These are phyloP conservation scores for Oleoguttula mirabilis DNA, from an alignment of 495 filamentous ascomycete genomes.

Conservation along the genomic window DNA sequence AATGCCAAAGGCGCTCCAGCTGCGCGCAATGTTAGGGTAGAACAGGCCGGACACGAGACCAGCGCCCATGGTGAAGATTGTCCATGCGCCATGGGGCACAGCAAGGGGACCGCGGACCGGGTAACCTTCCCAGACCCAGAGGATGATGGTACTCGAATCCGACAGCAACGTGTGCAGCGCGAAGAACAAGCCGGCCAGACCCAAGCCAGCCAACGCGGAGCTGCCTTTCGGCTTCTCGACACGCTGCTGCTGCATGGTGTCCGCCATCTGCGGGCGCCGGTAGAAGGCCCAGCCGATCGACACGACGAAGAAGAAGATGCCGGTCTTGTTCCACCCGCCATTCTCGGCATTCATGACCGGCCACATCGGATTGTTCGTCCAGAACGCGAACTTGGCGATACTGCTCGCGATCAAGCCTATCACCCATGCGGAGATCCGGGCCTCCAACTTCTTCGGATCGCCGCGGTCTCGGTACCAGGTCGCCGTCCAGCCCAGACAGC, in stretches of 20 bases:
- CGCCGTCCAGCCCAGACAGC: constrained; percentile 71
- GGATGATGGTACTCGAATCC: constrained; percentile 97
- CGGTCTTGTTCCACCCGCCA: constrained; percentile 85
- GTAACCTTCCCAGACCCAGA: constrained; percentile 98
- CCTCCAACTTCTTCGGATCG: constrained; percentile 65
- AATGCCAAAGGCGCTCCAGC: constrained; percentile 70
- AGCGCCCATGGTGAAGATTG: constrained; percentile 71
- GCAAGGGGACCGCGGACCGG: constrained; percentile 83
- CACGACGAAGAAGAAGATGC: constrained; percentile 61
- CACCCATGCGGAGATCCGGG: constrained; percentile 64
- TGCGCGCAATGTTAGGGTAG: constrained; percentile 53
- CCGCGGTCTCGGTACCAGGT: constrained; percentile 65
- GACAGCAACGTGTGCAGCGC: constrained; percentile 87
- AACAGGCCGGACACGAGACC: constrained; percentile 72
- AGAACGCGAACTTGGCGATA: constrained; percentile 83
- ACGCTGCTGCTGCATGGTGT: constrained; percentile 35
- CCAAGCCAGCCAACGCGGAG: constrained; percentile 56
- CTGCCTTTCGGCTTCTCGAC: constrained; percentile 45
- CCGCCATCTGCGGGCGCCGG: constrained; percentile 35
- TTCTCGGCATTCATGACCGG: constrained; percentile 79
- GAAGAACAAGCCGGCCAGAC: constrained; percentile 76
- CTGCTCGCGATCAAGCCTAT: constrained; percentile 75
- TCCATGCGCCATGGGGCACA: constrained; percentile 74
- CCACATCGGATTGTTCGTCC: constrained; percentile 98
- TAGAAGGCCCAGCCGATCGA: constrained; percentile 43